phyloP scores from a whole-genome alignment of 352 stramenopile genomes.

The Phytopythium litorale region DNA sequence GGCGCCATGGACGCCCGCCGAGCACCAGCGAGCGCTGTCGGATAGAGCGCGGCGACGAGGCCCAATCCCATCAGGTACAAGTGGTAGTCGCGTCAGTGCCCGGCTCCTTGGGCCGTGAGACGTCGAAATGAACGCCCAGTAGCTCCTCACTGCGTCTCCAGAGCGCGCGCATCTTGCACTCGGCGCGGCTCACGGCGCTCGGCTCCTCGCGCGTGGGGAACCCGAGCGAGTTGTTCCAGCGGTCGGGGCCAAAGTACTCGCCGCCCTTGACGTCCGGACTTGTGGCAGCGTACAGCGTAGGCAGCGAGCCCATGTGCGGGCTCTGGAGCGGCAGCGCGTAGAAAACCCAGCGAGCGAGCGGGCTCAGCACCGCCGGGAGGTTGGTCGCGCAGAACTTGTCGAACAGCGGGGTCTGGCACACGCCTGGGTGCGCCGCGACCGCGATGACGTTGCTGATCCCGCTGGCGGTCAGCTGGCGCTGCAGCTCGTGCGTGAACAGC shows the following conservation, averaged over 20 bases:
- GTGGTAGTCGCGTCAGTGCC: too few relatives aligned
- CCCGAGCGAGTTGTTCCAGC: slow-evolving; percentile 34
- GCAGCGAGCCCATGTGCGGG: slow-evolving; percentile 33
- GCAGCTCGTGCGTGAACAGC: slow-evolving; percentile 47
- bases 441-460: slow-evolving; percentile 25
- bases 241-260: slow-evolving; percentile 36
- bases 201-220: slow-evolving; percentile 28
- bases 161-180: slow-evolving; percentile 23
- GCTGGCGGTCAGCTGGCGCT: slow-evolving; percentile 22
- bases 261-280: slow-evolving; percentile 14
- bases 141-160: slow-evolving; percentile 42
- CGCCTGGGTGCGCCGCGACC: slow-evolving; percentile 30
- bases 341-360: not conserved
- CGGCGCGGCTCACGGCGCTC: slow-evolving; percentile 19
- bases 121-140: slow-evolving; percentile 16
- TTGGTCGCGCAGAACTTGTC: slow-evolving; percentile 29
- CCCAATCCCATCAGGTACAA: not conserved
- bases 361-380: slow-evolving; percentile 7
- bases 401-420: slow-evolving; percentile 33
- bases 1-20: not conserved
- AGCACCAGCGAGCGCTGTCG: not conserved
- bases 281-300: slow-evolving; percentile 38
- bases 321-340: slow-evolving; percentile 8
- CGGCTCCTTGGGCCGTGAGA: not conserved
- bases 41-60: not conserved